These are phyloP conservation scores for Protomyces lactucae-debilis DNA, from an alignment of 1,139 yeast genomes.

Conservation along the genomic window DNA sequence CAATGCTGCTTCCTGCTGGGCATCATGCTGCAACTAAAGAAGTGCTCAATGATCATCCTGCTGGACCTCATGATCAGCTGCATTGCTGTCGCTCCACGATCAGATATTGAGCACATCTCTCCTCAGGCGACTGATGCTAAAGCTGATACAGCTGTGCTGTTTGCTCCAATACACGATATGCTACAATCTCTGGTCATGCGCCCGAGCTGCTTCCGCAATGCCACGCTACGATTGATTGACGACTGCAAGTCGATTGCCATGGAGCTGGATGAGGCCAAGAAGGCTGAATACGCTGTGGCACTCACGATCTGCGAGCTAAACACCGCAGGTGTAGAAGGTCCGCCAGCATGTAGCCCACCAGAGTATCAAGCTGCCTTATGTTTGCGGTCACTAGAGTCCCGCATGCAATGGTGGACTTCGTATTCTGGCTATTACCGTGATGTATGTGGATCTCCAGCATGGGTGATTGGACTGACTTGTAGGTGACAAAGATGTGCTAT, in stretches of 20 bases:
- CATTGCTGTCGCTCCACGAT: neutral
- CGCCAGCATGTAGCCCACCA: neutral
- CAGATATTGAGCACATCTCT: neutral
- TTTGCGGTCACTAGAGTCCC: conserved; percentile 2
- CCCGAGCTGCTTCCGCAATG: conserved; percentile 19
- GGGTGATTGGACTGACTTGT: neutral
- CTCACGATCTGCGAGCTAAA: conserved; percentile 27
- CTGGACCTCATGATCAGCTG: no score
- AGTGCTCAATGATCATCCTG: no score
- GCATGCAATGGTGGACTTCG: conserved; percentile 15
- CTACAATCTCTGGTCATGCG: conserved; percentile 2
- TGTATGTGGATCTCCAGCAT: neutral
- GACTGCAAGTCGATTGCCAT: conserved; percentile 2
- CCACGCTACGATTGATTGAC: neutral
- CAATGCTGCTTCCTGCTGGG: neutral
- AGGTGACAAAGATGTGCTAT: conserved; percentile 18
- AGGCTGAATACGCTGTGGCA: conserved; percentile 16
- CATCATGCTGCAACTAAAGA: no score
- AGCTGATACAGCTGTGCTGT: neutral
- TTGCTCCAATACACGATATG: neutral
- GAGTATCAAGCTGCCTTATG: conserved; percentile 1
- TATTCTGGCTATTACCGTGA: conserved; percentile 28
- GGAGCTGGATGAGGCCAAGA: conserved; percentile 14
- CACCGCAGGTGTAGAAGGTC: conserved; percentile 21
- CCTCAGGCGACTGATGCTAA: neutral